Evolutionary conservation across 1,284 basidiomycete genomes (phyloP).

Genomic region (Thecaphora frezii): DNA sequence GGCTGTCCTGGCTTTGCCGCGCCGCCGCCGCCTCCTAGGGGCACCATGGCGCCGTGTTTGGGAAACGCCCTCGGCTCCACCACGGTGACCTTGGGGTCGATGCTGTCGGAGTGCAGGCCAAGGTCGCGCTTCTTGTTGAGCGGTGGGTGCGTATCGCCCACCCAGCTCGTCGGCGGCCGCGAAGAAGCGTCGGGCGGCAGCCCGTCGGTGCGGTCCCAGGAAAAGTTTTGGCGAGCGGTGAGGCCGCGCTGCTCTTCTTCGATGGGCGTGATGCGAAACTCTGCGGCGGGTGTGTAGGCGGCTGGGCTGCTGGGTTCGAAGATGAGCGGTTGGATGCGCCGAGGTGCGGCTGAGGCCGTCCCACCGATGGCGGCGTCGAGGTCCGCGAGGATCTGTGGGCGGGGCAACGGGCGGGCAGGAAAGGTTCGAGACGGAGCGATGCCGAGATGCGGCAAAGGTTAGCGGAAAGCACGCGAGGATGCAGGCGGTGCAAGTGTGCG

Average conservation of each 20-base stretch:
- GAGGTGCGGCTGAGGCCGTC: background rate
- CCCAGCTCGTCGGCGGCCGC: constrained; percentile 16
- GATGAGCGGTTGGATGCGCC: constrained; percentile 30
- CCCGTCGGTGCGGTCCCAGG: constrained; percentile 37
- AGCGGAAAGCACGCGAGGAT: too few relatives aligned
- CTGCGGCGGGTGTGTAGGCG: constrained; percentile 15
- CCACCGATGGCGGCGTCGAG: constrained; percentile 29
- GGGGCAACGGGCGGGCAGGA: too few relatives aligned
- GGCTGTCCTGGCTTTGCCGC: constrained; percentile 6
- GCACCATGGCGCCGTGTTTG: constrained; percentile 30
- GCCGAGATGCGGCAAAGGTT: too few relatives aligned
- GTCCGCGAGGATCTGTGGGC: constrained; percentile 34
- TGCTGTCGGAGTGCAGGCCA: constrained; percentile 13
- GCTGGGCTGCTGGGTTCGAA: constrained; percentile 24
- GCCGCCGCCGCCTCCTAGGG: constrained; percentile 2
- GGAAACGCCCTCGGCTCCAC: constrained; percentile 40
- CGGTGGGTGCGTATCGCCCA: constrained; percentile 26
- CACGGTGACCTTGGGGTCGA: constrained; percentile 24
- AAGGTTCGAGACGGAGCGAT: too few relatives aligned
- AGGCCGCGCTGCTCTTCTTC: constrained; percentile 44
- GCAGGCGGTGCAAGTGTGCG: too few relatives aligned
- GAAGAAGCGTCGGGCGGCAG: background rate
- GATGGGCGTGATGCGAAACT: constrained; percentile 33
- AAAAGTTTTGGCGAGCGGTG: constrained; percentile 25
- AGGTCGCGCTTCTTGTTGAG: constrained; percentile 19